phyloP scores from a whole-genome alignment of 2,329 filamentous ascomycete genomes.

The Arthrobotrys pseudoclavata region DNA sequence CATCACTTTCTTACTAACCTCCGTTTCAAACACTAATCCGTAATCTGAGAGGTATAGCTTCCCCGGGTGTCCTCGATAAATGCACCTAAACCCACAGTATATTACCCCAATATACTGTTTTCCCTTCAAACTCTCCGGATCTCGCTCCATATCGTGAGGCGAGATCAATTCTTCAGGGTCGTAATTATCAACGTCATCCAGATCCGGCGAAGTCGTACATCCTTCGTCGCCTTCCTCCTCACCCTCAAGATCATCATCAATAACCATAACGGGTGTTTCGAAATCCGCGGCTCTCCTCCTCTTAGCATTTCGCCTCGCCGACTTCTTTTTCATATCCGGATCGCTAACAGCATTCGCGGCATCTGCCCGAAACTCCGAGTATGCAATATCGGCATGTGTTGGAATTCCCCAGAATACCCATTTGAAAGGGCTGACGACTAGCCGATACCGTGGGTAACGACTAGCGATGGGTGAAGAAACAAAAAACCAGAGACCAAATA shows the following conservation, averaged over 20 bases:
- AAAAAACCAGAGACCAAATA: constrained; percentile 54
- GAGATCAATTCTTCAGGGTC: constrained; percentile 52
- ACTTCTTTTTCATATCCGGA: constrained; percentile 32
- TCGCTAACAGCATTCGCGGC: constrained; percentile 41
- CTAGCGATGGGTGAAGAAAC: constrained; percentile 42
- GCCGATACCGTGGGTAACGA: constrained; percentile 35
- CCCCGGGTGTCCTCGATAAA: constrained; percentile 37
- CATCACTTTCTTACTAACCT: constrained; percentile 42
- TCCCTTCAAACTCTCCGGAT: constrained; percentile 27
- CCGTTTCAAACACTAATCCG: constrained; percentile 49
- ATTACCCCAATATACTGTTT: constrained; percentile 26
- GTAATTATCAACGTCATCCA: constrained; percentile 49
- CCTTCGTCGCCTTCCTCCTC: constrained; percentile 41
- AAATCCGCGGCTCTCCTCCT: constrained; percentile 39
- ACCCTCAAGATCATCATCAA: constrained; percentile 36
- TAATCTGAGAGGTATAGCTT: constrained; percentile 39
- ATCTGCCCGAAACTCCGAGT: constrained; percentile 41
- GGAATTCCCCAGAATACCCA: constrained; percentile 54
- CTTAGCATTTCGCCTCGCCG: constrained; percentile 31
- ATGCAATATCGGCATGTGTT: constrained; percentile 51
- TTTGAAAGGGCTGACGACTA: constrained; percentile 42
- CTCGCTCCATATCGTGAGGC: constrained; percentile 19
- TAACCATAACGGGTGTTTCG: constrained; percentile 40
- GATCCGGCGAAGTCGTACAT: constrained; percentile 47
- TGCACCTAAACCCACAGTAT: constrained; percentile 43